Conservation (phyloP, 495 filamentous ascomycete genomes). For the Pyronema omphalodes region DNA sequence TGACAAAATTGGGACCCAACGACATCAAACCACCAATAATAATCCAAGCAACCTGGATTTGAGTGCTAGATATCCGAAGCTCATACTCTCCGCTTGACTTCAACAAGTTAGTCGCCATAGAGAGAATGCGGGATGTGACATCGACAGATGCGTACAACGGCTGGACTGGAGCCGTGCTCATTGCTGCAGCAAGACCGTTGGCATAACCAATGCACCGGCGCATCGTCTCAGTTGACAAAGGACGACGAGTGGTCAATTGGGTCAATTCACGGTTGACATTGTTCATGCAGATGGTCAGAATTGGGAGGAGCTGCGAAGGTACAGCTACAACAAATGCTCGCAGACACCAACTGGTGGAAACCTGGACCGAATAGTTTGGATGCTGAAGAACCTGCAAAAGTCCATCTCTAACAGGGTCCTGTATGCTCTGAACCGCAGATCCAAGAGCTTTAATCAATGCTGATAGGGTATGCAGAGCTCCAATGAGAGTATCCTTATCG, state of each 20-base stretch:
- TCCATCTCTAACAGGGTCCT: slow-evolving; percentile 68
- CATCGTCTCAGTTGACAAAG: slow-evolving; percentile 40
- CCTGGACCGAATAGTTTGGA: slow-evolving; percentile 87
- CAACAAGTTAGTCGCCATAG: slow-evolving; percentile 75
- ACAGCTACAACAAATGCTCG: slow-evolving; percentile 76
- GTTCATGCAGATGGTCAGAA: slow-evolving; percentile 91
- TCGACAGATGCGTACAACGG: slow-evolving; percentile 91
- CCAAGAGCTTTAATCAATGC: slow-evolving; percentile 65
- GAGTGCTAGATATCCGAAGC: slow-evolving; percentile 73
- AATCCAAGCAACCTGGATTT: slow-evolving; percentile 97
- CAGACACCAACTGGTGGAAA: slow-evolving; percentile 67
- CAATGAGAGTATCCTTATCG: slow-evolving; percentile 65
- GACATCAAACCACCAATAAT: slow-evolving; percentile 93
- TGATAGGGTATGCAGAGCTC: slow-evolving; percentile 59
- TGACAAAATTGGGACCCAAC: slow-evolving; percentile 92
- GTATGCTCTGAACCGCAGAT: slow-evolving; percentile 55
- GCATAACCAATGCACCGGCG: slow-evolving; percentile 80
- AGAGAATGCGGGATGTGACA: slow-evolving; percentile 76
- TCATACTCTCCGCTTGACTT: slow-evolving; percentile 88
- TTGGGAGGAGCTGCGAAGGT: slow-evolving; percentile 77
- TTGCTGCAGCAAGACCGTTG: slow-evolving; percentile 76
- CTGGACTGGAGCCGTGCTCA: slow-evolving; percentile 73
- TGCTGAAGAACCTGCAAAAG: slow-evolving; percentile 84
- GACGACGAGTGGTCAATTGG: slow-evolving; percentile 50
- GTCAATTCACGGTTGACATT: slow-evolving; percentile 73